Evolutionary conservation across 768 basidiomycete species (phyloP).

Genomic region (Mycena polygramma): DNA sequence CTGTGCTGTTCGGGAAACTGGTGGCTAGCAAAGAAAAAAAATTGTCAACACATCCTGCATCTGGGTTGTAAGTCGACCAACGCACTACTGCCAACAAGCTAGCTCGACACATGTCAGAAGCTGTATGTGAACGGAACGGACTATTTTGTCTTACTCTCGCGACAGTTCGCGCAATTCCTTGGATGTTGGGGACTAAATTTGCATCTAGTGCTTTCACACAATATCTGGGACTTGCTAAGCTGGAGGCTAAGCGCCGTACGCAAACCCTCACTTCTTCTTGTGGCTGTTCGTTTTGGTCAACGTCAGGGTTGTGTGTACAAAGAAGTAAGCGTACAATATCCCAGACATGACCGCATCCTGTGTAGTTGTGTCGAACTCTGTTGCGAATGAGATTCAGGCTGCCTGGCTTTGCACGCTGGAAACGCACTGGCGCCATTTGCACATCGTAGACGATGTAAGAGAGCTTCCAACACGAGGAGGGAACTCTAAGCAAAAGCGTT

Average conservation of each 20-base stretch:
- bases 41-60: constrained; percentile 39
- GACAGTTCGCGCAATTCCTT: constrained; percentile 69
- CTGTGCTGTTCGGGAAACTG: constrained; percentile 79
- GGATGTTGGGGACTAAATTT: constrained; percentile 80
- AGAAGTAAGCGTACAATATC: constrained; percentile 58
- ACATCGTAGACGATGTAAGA: constrained; percentile 61
- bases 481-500: constrained; percentile 9
- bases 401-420: constrained; percentile 20
- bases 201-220: constrained; percentile 75
- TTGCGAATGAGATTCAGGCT: constrained; percentile 34
- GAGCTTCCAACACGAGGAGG: constrained; percentile 25
- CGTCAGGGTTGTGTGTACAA: neutral
- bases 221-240: constrained; percentile 59
- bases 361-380: constrained; percentile 78
- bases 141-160: constrained; percentile 8
- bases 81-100: constrained; percentile 87
- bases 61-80: constrained; percentile 22
- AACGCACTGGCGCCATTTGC: constrained; percentile 77
- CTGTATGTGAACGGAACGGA: neutral
- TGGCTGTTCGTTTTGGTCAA: constrained; percentile 54
- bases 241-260: constrained; percentile 34
- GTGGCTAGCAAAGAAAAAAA: constrained; percentile 57
- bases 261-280: constrained; percentile 66
- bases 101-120: constrained; percentile 28
- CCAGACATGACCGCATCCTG: constrained; percentile 66